Conservation (phyloP, 176 grass and related monocot genomes). For the Oryza rufipogon region DNA sequence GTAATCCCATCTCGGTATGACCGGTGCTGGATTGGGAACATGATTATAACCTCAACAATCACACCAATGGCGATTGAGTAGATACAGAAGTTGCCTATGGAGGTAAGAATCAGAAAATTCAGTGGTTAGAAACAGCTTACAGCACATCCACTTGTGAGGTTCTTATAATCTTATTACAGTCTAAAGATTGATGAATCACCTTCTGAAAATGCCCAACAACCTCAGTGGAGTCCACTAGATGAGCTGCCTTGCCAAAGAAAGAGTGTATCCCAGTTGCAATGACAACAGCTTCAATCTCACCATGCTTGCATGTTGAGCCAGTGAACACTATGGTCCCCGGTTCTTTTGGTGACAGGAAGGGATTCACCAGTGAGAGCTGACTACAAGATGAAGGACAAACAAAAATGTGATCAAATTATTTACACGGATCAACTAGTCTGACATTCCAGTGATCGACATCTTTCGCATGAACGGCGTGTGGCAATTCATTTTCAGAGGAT, state of each 20-base stretch:
- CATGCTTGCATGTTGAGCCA: slow-evolving; percentile 83
- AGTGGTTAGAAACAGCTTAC: not conserved
- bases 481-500: slow-evolving; percentile 67
- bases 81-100: slow-evolving; percentile 93
- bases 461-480: not conserved
- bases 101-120: slow-evolving; percentile 68
- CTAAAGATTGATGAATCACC: slow-evolving; percentile 42
- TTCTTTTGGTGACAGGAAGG: slow-evolving; percentile 34
- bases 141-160: not conserved
- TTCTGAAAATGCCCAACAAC: slow-evolving; percentile 83
- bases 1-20: slow-evolving; percentile 77
- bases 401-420: not conserved
- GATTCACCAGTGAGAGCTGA: slow-evolving; percentile 68
- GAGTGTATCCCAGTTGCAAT: slow-evolving; percentile 66
- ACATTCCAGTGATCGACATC: not conserved
- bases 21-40: slow-evolving; percentile 74
- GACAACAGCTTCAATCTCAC: slow-evolving; percentile 74
- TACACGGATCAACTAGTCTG: not conserved
- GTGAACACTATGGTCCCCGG: slow-evolving; percentile 65
- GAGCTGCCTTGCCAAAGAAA: slow-evolving; percentile 78
- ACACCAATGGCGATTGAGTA: slow-evolving; percentile 79
- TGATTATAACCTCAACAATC: slow-evolving; percentile 78
- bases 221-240: slow-evolving; percentile 80
- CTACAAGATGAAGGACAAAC: slow-evolving; percentile 32
- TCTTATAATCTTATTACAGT: not conserved